Conservation (phyloP, 345 rosid species). For the Eucalyptus marginata region DNA sequence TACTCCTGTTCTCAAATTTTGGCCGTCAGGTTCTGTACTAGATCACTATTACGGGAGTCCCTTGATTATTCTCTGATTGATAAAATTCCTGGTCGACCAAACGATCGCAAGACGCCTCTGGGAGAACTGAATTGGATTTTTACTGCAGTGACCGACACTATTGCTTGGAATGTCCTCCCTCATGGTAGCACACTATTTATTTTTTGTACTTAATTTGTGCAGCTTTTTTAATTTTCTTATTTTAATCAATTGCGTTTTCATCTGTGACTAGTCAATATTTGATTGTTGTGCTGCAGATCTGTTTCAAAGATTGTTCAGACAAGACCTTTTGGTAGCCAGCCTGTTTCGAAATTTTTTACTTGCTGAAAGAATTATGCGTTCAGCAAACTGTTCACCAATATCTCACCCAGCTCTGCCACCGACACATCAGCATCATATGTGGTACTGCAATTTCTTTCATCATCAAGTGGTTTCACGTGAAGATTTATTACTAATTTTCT, state of each 20-base stretch:
- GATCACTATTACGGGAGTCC: conserved; percentile 78
- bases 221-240: background rate
- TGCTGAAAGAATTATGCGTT: conserved; percentile 99
- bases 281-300: conserved; percentile 50
- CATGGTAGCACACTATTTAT: conserved; percentile 46
- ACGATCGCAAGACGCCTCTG: conserved; percentile 89
- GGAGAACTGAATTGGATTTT: conserved; percentile 99
- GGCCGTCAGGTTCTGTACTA: conserved; percentile 73
- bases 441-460: conserved; percentile 31
- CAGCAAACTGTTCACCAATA: conserved; percentile 96
- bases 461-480: background rate
- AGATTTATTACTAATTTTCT: background rate
- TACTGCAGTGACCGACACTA: conserved; percentile 98
- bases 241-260: background rate
- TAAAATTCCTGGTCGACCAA: conserved; percentile 98
- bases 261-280: background rate
- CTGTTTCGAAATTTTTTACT: conserved; percentile 91
- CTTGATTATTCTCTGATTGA: conserved; percentile 82
- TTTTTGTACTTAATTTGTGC: background rate
- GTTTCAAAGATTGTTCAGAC: conserved; percentile 93
- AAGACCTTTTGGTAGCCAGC: conserved; percentile 95
- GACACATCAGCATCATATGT: conserved; percentile 99
- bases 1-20: conserved; percentile 6
- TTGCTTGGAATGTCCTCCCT: conserved; percentile 99
- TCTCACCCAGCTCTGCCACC: conserved; percentile 96